Evolutionary conservation across 352 stramenopile species (phyloP), one percentile per base, ranked within the genome.

Genomic region (Phytopythium montanum): DNA sequence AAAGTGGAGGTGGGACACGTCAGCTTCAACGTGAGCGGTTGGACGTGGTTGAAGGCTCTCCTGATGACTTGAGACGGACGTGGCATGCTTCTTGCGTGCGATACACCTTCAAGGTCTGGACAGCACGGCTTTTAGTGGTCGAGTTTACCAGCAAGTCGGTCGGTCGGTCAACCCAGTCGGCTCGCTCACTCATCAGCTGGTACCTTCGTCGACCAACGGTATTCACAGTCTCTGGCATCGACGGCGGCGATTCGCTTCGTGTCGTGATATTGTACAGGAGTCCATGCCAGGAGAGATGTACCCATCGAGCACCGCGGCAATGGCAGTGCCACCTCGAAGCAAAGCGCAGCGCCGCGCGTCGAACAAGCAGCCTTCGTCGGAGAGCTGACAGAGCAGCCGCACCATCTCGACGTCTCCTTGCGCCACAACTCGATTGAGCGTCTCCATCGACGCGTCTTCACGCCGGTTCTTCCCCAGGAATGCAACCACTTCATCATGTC

Each of bases 381-480:
- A 36, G 16, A 26, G n/a, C 6, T 18, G 26, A 21, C 49, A 55
- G 28, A 55, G 49, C 18, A 55, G 29, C 26, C 18, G 49, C 26
- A 38, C 29, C 49, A 55, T 55, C 29, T 55, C 49, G 26, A 28
- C 28, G 29, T 55, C 49, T 23, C 49, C 49, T 12, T 41, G 28
- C 18, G 49, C 16, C 9, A 41, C 29, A 6, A 55, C 49, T 4
- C 21, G 19, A 18, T 39, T 39, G 19, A 55, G 49, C 16, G 49
- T 55, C 26, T 41, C 49, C 45, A 52, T 46, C 6, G 25, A 66
- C 10, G 68, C 60, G 19, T 61, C 68, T 72, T 75, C 68, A 16
- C 21, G 56, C 1, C 68, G 64, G 56, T 69, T 54, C 36, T 69
- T 68, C 5, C 64, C 68, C 46, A 75, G 49, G 38, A 72, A 75